Percentiles rank a stretch among this genome's conserved stretches.
phyloP scores from a whole-genome alignment of 176 grass and related monocot species.

The Olyra latifolia region DNA sequence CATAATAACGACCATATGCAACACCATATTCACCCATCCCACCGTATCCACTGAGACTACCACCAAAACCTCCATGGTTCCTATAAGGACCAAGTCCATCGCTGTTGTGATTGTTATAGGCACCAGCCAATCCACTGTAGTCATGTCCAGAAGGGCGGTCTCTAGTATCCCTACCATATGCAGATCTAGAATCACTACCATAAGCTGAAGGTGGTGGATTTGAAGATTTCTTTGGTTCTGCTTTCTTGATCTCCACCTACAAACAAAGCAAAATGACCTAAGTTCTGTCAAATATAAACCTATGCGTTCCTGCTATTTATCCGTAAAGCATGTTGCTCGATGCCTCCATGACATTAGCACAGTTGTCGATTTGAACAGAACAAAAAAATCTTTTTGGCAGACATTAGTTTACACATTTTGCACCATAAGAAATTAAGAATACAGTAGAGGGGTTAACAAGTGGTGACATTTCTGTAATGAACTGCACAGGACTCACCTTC shows the following conservation, averaged over 20 bases:
- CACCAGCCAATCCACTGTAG: constrained; percentile 31
- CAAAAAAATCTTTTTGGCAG: constrained; percentile 21
- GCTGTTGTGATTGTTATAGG: constrained; percentile 47
- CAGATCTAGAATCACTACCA: constrained; percentile 75
- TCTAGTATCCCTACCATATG: constrained; percentile 76
- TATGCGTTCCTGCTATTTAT: constrained; percentile 37
- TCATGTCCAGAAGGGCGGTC: constrained; percentile 65
- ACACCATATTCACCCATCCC: constrained; percentile 57
- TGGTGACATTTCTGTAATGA: constrained; percentile 23
- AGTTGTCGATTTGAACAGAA: constrained; percentile 20
- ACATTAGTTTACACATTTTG: constrained; percentile 28
- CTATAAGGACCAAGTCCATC: constrained; percentile 60
- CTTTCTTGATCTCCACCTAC: constrained; percentile 99
- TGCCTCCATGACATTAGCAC: constrained; percentile 16
- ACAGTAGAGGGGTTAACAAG: constrained; percentile 19
- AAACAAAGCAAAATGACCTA: constrained; percentile 85
- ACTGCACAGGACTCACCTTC: constrained; percentile 66
- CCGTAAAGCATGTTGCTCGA: constrained; percentile 24
- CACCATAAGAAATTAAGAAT: neutral
- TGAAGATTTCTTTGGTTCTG: constrained; percentile 97
- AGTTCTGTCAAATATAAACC: constrained; percentile 47
- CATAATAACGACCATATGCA: constrained; percentile 61
- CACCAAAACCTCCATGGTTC: constrained; percentile 45
- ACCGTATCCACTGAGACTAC: constrained; percentile 54
- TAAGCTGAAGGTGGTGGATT: constrained; percentile 47